A percentile compares a stretch with the other conserved stretches of the same genome.
These are phyloP conservation scores for Cryphonectria carpinicola DNA, from an alignment of 2,329 filamentous ascomycete species.

Conservation along the genomic window DNA sequence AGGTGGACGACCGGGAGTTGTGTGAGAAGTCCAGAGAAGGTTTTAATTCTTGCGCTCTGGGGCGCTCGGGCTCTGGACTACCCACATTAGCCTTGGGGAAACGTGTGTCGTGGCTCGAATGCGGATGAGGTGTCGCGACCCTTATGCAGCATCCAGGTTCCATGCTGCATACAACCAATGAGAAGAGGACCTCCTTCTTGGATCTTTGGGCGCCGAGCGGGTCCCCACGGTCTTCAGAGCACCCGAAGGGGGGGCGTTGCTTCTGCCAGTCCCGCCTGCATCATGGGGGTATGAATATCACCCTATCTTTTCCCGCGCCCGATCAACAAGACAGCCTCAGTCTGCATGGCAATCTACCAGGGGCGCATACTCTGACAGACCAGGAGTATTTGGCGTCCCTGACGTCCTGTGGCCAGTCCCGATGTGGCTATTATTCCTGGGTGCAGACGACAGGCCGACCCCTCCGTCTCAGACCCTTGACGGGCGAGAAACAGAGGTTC, in stretches of 20 bases:
- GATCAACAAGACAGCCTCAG: constrained; percentile 9
- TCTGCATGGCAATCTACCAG: not conserved
- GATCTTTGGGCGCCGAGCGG: constrained; percentile 28
- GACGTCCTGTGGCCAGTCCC: not conserved
- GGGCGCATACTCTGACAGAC: not conserved
- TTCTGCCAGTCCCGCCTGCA: constrained; percentile 16
- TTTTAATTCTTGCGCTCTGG: constrained; percentile 16
- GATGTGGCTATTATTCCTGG: not conserved
- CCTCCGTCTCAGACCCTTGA: not conserved
- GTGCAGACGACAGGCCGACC: not conserved
- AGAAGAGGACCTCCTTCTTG: constrained; percentile 22
- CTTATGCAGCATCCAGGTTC: constrained; percentile 30
- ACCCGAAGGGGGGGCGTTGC: constrained; percentile 6
- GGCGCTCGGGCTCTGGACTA: constrained; percentile 34
- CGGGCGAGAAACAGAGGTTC: not conserved
- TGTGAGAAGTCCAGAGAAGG: constrained; percentile 16
- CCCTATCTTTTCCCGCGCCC: constrained; percentile 6
- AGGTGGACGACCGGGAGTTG: constrained; percentile 20
- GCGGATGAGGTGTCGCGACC: constrained; percentile 36
- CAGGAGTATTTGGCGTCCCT: not conserved
- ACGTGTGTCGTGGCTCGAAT: constrained; percentile 48
- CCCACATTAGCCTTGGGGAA: constrained; percentile 40
- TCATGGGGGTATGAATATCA: not conserved
- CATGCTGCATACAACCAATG: constrained; percentile 28
- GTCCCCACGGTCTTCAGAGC: constrained; percentile 19